These are phyloP conservation scores for Clarireedia homoeocarpa DNA, from an alignment of 2,329 filamentous ascomycete genomes.

Conservation along the genomic window DNA sequence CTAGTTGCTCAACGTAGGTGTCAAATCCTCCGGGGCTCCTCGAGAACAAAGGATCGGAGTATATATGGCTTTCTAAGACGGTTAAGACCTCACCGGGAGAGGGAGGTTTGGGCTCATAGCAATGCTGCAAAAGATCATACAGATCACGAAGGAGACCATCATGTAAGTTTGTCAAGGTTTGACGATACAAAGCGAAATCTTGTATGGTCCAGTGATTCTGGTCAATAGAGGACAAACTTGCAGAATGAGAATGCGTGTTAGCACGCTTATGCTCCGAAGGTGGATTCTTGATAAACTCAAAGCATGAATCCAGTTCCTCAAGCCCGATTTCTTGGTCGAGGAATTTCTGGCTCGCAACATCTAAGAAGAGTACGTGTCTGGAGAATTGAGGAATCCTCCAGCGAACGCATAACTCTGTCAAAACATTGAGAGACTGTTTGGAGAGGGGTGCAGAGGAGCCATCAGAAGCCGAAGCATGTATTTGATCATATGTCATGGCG, in stretches of 20 bases:
- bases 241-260: conserved; percentile 27
- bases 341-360: conserved; percentile 80
- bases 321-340: conserved; percentile 73
- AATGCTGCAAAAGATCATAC: conserved; percentile 78
- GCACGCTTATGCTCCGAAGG: conserved; percentile 51
- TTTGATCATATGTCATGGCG: conserved; percentile 58
- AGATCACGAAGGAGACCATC: conserved; percentile 80
- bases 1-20: conserved; percentile 64
- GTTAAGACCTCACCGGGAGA: conserved; percentile 71
- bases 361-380: conserved; percentile 71
- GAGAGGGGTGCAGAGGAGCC: conserved; percentile 50
- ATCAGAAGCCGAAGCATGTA: conserved; percentile 42
- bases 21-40: conserved; percentile 61
- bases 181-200: conserved; percentile 65
- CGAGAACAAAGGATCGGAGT: conserved; percentile 67
- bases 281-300: conserved; percentile 72
- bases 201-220: conserved; percentile 58
- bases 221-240: conserved; percentile 47
- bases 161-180: conserved; percentile 65
- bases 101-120: conserved; percentile 82
- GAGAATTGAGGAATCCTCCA: conserved; percentile 87
- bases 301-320: conserved; percentile 74
- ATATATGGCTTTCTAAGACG: conserved; percentile 74
- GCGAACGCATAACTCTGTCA: conserved; percentile 76
- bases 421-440: conserved; percentile 69